Base-by-base conservation (phyloP, 352 stramenopile genomes). In the Globisporangium orthogonon region DNA sequence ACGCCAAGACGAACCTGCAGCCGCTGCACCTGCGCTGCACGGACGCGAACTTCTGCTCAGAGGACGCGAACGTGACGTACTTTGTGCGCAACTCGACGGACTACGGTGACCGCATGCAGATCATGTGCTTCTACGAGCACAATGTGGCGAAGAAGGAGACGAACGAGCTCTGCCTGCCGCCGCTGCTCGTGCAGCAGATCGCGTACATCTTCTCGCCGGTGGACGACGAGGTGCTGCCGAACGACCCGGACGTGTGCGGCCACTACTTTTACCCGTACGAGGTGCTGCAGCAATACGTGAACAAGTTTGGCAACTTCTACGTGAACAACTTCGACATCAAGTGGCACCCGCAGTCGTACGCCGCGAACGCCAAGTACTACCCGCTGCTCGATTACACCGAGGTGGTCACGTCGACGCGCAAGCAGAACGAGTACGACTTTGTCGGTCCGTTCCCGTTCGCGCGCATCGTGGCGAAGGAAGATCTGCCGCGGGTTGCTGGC, bases 241-340 rank as follows among this genome's bases (percentile, higher is more conserved):
- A 89, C 60, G 76, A 87, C 63, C 71, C 71, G 37, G 75, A 89
- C 48, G 69, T 83, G 47, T 89, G 76, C 50, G 79, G 79, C 47
- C 85, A 81, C 61, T 89, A 89, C 69, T 83, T 87, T 39, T 84
- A 87, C 63, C 79, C 77, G 56, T 89, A 87, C 62, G 79, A 86
- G 49, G 69, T 86, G 52, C 65, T 72, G 53, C 73, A 76, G 60
- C 64, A 76, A 58, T 85, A 87, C 61, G 69, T 70, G 57, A 61
- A 56, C 52, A 64, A 74, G 49, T 86, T 89, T 47, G 69, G 74
- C 52, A 74, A 76, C 60, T 87, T 89, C 45, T 87, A 83, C 64
- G 70, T 87, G 45, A 86, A 87, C 69, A 78, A 81, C 56, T 87
- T 86, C 54, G 70, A 85, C 46, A 67, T 89, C 51, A 56, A 83